Evolutionary conservation across 352 stramenopile genomes (phyloP), one percentile per base, ranked within the genome.

Genomic region (Globisporangium acanthophoron): DNA sequence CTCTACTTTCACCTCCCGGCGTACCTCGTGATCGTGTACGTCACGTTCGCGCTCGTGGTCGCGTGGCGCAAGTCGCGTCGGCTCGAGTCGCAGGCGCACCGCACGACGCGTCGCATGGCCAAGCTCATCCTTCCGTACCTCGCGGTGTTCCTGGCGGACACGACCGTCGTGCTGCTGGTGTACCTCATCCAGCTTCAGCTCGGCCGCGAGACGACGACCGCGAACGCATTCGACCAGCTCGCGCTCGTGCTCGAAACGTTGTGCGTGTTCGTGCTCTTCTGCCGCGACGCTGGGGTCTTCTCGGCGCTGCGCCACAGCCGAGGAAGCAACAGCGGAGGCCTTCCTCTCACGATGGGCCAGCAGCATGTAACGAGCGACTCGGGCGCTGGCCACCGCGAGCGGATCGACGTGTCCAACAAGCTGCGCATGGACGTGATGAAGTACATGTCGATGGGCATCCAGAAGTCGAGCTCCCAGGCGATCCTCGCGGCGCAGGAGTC

Each of bases 401-500:
- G 75, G 44, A 71, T 88, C 21, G 85, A 94, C 45, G 71, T 94
- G 31, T 87, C 82, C 4, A 90, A 87, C 61, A 85, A 90, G 40
- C 67, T 94, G 37, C 80, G 85, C 27, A 88, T 86, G 72, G 79
- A 87, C 61, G 73, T 94, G 57, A 92, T 94, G 85, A 83, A 83
- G 64, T 94, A 94, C 63, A 94, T 86, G 67, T 90, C 80, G 13
- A 80, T 88, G 68, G 85, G 82, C 3, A 92, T 94, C 50, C 82
- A 87, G 60, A 69, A 85, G 62, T 89, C 77, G 3, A 89, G 85
- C 56, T 70, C 81, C 40, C 69, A 80, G 54, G 73, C 74, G 18
- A 74, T 85, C 20, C 41, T 69, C 11, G 59, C 37, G 1, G 69
- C 72, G 24, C 65, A 71, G 16, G 67, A 74, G 13, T 40, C 31